Evolutionary conservation across 1,139 yeast species (phyloP).

Genomic region (Pichia sp.): DNA sequence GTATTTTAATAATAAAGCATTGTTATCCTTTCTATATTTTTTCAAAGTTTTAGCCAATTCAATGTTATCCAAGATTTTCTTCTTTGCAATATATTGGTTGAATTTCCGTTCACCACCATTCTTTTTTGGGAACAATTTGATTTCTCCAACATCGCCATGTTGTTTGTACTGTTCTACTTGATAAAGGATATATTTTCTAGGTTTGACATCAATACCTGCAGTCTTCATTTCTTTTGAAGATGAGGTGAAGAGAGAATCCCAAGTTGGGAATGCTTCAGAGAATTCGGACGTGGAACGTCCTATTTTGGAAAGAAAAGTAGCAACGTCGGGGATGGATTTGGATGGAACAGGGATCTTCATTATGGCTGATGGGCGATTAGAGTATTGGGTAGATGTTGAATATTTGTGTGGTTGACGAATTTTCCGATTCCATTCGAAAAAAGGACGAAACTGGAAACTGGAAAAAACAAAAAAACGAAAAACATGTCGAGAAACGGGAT

Average conservation of each 20-base stretch:
- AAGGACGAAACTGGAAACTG: constrained; percentile 11
- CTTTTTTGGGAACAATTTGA: constrained; percentile 66
- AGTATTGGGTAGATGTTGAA: background rate
- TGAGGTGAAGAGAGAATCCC: constrained; percentile 60
- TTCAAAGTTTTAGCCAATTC: constrained; percentile 24
- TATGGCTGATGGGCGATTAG: background rate
- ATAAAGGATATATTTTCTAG: constrained; percentile 48
- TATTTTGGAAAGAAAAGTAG: constrained; percentile 61
- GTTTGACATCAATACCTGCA: constrained; percentile 70
- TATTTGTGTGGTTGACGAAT: too few species aligned
- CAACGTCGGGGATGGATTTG: constrained; percentile 58
- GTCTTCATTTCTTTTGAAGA: constrained; percentile 57
- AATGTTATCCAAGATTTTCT: constrained; percentile 54
- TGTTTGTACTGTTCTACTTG: constrained; percentile 46
- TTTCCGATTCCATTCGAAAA: background rate
- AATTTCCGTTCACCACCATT: constrained; percentile 87
- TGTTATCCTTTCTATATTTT: constrained; percentile 16
- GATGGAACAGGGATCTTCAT: constrained; percentile 40
- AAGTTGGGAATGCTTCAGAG: constrained; percentile 63
- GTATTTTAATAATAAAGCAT: constrained; percentile 12
- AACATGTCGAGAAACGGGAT: background rate
- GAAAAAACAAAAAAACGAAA: background rate
- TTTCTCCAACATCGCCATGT: constrained; percentile 36
- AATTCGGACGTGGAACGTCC: constrained; percentile 72
- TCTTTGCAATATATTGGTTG: constrained; percentile 61